phyloP scores from a whole-genome alignment of 1,284 basidiomycete species.

The Cerioporus squamosus region DNA sequence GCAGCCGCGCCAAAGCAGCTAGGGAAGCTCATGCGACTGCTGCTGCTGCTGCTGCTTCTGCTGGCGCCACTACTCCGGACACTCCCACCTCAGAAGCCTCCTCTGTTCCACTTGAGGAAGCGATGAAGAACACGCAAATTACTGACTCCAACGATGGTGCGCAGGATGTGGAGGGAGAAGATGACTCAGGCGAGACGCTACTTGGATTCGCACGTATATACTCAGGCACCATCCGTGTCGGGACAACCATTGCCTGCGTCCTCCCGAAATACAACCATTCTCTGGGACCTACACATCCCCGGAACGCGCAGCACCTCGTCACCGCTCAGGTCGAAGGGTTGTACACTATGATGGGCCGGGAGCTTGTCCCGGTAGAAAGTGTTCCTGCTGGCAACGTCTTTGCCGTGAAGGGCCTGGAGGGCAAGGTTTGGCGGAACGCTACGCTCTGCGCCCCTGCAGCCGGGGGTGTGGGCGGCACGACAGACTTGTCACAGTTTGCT shows the following conservation, averaged over 20 bases:
- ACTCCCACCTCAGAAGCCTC: slow-evolving; percentile 21
- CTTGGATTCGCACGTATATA: slow-evolving; percentile 95
- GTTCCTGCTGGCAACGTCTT: slow-evolving; percentile 98
- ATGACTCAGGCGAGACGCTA: slow-evolving; percentile 61
- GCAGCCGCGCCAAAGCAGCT: slow-evolving; percentile 68
- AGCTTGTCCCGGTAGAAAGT: slow-evolving; percentile 82
- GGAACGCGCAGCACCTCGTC: slow-evolving; percentile 74
- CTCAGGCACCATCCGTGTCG: slow-evolving; percentile 80
- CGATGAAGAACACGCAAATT: slow-evolving; percentile 27
- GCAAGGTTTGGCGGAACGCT: slow-evolving; percentile 89
- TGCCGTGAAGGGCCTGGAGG: slow-evolving; percentile 89
- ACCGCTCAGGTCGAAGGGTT: slow-evolving; percentile 73
- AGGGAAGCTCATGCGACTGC: slow-evolving; percentile 51
- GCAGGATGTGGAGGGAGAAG: slow-evolving; percentile 25
- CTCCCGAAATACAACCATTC: slow-evolving; percentile 89
- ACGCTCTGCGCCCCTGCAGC: slow-evolving; percentile 81
- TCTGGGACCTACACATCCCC: slow-evolving; percentile 68
- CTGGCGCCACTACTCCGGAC: slow-evolving; percentile 27
- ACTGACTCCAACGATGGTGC: slow-evolving; percentile 22
- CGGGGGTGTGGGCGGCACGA: slow-evolving; percentile 43
- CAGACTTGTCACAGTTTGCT: slow-evolving; percentile 43
- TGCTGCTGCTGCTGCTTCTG: too few relatives aligned
- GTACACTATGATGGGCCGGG: slow-evolving; percentile 98
- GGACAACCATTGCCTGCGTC: slow-evolving; percentile 72
- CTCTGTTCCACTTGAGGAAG: slow-evolving; percentile 28